A percentile compares a stretch with the other conserved stretches of the same genome.
Conservation (phyloP, 371 early-diverging fungal species). For the Mucor lusitanicus region DNA sequence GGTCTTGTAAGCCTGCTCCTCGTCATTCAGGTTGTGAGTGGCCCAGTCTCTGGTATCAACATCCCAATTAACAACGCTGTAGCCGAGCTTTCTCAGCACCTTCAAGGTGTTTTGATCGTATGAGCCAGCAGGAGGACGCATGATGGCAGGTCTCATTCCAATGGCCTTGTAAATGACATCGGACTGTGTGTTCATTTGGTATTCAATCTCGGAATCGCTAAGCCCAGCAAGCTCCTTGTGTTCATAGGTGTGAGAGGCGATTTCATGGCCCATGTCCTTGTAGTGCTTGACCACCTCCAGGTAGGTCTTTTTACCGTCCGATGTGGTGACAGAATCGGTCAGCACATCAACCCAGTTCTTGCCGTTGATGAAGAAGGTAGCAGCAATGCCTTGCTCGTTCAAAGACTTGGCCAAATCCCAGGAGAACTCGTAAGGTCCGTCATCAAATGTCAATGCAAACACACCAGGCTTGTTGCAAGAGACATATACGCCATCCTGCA, state of each 20-base stretch:
- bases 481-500: slow-evolving; percentile 11
- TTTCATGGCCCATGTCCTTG: slow-evolving; percentile 22
- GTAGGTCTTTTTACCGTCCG: slow-evolving; percentile 19
- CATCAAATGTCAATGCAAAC: slow-evolving; percentile 54
- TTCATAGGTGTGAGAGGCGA: slow-evolving; percentile 44
- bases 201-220: slow-evolving; percentile 10
- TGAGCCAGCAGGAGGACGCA: slow-evolving; percentile 55
- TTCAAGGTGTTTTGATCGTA: slow-evolving; percentile 32
- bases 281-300: slow-evolving; percentile 18
- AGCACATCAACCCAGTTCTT: slow-evolving; percentile 31
- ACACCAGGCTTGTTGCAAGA: slow-evolving; percentile 36
- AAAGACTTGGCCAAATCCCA: slow-evolving; percentile 38
- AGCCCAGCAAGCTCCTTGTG: slow-evolving; percentile 31
- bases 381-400: slow-evolving; percentile 31
- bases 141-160: slow-evolving; percentile 24
- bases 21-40: slow-evolving; percentile 19
- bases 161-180: slow-evolving; percentile 13
- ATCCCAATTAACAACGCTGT: slow-evolving; percentile 54
- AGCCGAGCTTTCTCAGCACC: slow-evolving; percentile 42
- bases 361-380: slow-evolving; percentile 56
- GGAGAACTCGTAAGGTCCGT: slow-evolving; percentile 42
- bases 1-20: slow-evolving; percentile 15
- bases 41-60: slow-evolving; percentile 55
- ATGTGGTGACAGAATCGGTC: slow-evolving; percentile 3
- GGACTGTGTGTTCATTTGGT: slow-evolving; percentile 21